phyloP scores from a whole-genome alignment of 768 basidiomycete genomes.

The Rickenella mellea region DNA sequence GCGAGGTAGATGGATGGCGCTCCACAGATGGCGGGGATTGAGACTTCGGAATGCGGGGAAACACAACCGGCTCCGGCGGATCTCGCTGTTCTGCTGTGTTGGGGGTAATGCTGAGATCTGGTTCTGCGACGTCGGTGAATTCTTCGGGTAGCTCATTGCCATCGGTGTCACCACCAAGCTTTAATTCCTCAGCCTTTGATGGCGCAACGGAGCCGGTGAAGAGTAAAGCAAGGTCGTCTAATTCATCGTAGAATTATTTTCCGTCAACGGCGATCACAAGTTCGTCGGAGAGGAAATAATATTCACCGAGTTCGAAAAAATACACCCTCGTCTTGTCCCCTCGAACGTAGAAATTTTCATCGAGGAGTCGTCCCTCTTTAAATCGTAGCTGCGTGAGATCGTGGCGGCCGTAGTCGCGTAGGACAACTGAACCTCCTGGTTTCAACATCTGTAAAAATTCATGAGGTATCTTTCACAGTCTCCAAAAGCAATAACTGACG shows the following conservation, averaged over 20 bases:
- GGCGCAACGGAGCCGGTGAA: slow-evolving; percentile 58
- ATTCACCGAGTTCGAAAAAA: slow-evolving; percentile 80
- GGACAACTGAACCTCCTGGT: slow-evolving; percentile 73
- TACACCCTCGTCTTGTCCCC: slow-evolving; percentile 97
- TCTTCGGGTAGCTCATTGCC: background rate
- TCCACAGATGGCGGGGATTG: slow-evolving; percentile 24
- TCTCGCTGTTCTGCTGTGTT: slow-evolving; percentile 1
- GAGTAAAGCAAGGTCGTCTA: slow-evolving; percentile 72
- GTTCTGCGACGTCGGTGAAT: slow-evolving; percentile 1
- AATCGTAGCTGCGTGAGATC: slow-evolving; percentile 94
- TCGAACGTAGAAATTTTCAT: slow-evolving; percentile 91
- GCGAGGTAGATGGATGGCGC: slow-evolving; percentile 15
- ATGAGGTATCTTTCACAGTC: background rate
- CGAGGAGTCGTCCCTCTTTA: slow-evolving; percentile 77
- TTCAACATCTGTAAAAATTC: slow-evolving; percentile 62
- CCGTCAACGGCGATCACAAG: background rate
- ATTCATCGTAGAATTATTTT: background rate
- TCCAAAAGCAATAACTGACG: slow-evolving; percentile 28
- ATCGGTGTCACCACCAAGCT: no score
- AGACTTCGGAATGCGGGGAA: background rate
- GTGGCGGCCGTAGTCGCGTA: slow-evolving; percentile 92
- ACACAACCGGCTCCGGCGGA: background rate
- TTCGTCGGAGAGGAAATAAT: background rate
- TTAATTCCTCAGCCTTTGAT: no score
- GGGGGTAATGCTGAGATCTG: slow-evolving; percentile 1